phyloP scores from a whole-genome alignment of 257 asterid species.

The Solanum okadae region DNA sequence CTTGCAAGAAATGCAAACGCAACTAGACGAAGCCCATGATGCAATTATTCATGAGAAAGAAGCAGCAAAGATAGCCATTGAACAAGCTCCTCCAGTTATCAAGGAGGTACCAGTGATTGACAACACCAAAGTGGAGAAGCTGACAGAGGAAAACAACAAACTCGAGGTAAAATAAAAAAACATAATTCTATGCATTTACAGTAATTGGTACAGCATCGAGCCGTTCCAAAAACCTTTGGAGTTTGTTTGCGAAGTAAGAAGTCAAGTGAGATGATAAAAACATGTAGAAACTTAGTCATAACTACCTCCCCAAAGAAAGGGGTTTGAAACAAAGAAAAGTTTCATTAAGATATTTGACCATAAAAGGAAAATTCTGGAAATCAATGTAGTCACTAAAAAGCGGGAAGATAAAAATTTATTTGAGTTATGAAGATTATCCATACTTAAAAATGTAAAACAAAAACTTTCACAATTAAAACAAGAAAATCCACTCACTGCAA shows the following conservation, averaged over 20 bases:
- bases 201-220: background rate
- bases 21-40: slow-evolving; percentile 66
- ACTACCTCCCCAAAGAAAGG: background rate
- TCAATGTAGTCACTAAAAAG: background rate
- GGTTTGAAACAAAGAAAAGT: background rate
- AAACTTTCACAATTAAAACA: background rate
- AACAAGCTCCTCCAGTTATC: slow-evolving; percentile 88
- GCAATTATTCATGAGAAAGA: slow-evolving; percentile 66
- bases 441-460: background rate
- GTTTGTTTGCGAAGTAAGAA: background rate
- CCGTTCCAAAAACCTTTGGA: background rate
- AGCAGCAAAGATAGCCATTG: slow-evolving; percentile 81
- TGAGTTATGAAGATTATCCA: background rate
- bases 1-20: slow-evolving; percentile 52
- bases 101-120: slow-evolving; percentile 80
- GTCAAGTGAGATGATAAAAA: background rate
- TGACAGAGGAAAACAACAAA: slow-evolving; percentile 60
- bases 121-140: slow-evolving; percentile 63
- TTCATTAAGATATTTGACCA: background rate
- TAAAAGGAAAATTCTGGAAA: background rate
- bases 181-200: background rate
- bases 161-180: slow-evolving; percentile 51
- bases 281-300: background rate
- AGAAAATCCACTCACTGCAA: background rate
- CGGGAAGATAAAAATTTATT: background rate